These are phyloP conservation scores for Diaporthe ampelina DNA, from an alignment of 2,329 filamentous ascomycete species.

Conservation along the genomic window DNA sequence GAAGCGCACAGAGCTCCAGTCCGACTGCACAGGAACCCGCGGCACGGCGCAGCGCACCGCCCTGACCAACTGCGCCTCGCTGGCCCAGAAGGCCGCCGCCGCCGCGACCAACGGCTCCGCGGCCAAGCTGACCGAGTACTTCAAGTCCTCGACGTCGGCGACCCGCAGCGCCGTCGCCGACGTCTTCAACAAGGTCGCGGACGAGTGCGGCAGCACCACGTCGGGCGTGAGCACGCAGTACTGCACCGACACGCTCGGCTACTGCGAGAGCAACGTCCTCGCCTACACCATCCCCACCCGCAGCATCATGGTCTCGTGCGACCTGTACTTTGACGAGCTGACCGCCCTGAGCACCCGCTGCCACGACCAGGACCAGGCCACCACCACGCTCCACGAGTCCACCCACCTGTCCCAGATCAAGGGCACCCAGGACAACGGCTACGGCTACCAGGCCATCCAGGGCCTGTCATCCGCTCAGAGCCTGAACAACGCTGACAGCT, in stretches of 20 bases:
- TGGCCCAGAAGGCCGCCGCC: slow-evolving; percentile 66
- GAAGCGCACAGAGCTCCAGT: slow-evolving; percentile 65
- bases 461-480: slow-evolving; percentile 63
- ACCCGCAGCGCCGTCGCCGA: slow-evolving; percentile 64
- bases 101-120: slow-evolving; percentile 64
- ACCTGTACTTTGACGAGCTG: slow-evolving; percentile 69
- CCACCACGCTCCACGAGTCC: slow-evolving; percentile 75
- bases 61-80: slow-evolving; percentile 65
- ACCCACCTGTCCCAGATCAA: slow-evolving; percentile 72
- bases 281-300: slow-evolving; percentile 71
- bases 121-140: slow-evolving; percentile 71
- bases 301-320: slow-evolving; percentile 73
- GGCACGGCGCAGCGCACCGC: slow-evolving; percentile 62
- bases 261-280: slow-evolving; percentile 65
- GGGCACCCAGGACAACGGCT: slow-evolving; percentile 72
- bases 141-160: slow-evolving; percentile 67
- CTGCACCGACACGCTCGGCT: slow-evolving; percentile 69
- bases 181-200: slow-evolving; percentile 65
- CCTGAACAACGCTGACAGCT: slow-evolving; percentile 75
- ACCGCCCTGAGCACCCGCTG: slow-evolving; percentile 64
- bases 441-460: slow-evolving; percentile 65
- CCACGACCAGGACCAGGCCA: slow-evolving; percentile 76
- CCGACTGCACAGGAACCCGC: slow-evolving; percentile 66
- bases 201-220: slow-evolving; percentile 66
- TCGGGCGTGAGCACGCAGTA: slow-evolving; percentile 66